These are phyloP conservation scores for Pseudogymnoascus sp. DNA, from an alignment of 2,329 filamentous ascomycete species.

Conservation along the genomic window DNA sequence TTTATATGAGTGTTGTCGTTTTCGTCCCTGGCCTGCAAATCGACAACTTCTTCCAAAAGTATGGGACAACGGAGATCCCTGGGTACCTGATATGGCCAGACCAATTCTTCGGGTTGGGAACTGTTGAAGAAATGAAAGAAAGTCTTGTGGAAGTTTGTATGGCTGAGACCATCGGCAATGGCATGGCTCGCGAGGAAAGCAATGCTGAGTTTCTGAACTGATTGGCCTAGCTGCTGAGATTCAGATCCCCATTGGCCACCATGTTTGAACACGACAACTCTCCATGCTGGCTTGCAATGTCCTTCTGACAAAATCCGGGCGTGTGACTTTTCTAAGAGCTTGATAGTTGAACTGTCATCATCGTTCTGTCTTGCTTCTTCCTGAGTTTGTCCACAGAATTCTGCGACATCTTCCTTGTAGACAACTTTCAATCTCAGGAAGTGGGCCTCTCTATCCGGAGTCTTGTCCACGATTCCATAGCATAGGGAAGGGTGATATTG, in stretches of 20 bases:
- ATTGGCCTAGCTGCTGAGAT: neutral
- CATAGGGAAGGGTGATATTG: slow-evolving; percentile 16
- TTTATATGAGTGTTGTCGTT: neutral
- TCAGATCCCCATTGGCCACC: neutral
- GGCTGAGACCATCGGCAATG: slow-evolving; percentile 16
- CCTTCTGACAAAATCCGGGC: slow-evolving; percentile 6
- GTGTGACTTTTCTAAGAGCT: too few relatives aligned
- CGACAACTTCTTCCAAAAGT: neutral
- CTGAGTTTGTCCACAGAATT: slow-evolving; percentile 10
- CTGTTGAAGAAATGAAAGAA: slow-evolving; percentile 13
- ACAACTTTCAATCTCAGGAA: slow-evolving; percentile 12
- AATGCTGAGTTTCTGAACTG: slow-evolving; percentile 14
- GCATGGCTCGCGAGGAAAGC: slow-evolving; percentile 11
- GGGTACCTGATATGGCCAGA: neutral
- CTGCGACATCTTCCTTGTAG: slow-evolving; percentile 16
- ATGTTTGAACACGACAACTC: slow-evolving; percentile 15
- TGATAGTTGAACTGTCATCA: slow-evolving; percentile 1
- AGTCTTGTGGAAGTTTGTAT: slow-evolving; percentile 17
- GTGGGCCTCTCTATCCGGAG: slow-evolving; percentile 11
- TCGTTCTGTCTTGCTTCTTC: neutral
- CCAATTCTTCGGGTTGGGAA: neutral
- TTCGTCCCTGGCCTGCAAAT: neutral
- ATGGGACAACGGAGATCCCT: neutral
- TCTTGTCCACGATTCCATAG: slow-evolving; percentile 15
- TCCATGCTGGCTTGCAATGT: slow-evolving; percentile 19